A percentile compares a stretch with the other conserved stretches of the same genome.
Conservation (phyloP, 108 stramenopile species). For the Thalassiosira profunda region DNA sequence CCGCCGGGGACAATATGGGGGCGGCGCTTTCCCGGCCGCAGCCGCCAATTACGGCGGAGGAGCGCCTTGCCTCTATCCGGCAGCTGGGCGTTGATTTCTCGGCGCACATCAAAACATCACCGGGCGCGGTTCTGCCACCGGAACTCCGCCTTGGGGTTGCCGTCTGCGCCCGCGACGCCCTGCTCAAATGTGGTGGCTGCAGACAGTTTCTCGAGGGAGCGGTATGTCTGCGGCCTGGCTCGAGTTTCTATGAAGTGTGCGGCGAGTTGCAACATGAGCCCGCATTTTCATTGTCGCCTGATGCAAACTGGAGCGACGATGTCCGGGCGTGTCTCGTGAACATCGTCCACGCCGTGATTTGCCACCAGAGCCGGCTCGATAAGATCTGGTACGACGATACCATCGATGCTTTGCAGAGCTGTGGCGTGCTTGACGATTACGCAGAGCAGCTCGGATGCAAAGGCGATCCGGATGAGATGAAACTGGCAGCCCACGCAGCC, state of each 20-base stretch:
- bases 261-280: not conserved
- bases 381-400: conserved; percentile 14
- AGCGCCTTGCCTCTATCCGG: no score
- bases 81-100: not conserved
- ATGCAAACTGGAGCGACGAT: not conserved
- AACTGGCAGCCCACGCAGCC: conserved; percentile 7
- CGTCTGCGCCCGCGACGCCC: conserved; percentile 10
- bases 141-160: conserved; percentile 16
- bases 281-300: not conserved
- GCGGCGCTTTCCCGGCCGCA: no score
- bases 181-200: not conserved
- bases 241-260: not conserved
- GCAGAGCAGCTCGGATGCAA: not conserved
- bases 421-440: conserved; percentile 7
- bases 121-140: not conserved
- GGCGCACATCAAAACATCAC: not conserved
- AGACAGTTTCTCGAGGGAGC: not conserved
- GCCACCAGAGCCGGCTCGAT: conserved; percentile 6
- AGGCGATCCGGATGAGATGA: not conserved
- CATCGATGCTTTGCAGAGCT: not conserved
- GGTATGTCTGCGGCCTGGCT: conserved; percentile 7
- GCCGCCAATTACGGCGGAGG: no score
- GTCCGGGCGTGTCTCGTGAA: not conserved
- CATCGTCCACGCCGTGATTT: conserved; percentile 17
- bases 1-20: no score